Conservation (phyloP, 768 basidiomycete genomes). For the Phlebiopsis flavidoalba region DNA sequence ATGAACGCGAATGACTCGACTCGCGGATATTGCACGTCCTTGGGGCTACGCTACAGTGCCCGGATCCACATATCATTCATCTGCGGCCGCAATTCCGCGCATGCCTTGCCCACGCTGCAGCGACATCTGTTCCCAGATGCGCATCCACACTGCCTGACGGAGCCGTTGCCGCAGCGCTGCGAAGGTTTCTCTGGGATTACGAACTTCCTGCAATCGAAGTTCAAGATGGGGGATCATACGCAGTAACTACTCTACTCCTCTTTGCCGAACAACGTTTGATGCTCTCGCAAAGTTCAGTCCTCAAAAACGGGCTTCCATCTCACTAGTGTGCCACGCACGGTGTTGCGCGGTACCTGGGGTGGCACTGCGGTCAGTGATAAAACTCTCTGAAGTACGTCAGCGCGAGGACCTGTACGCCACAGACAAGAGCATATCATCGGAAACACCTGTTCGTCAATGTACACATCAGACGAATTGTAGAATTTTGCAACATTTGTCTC, state of each 20-base stretch:
- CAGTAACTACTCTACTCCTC: neutral
- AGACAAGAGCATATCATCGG: neutral
- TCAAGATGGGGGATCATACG: neutral
- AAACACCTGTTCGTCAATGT: neutral
- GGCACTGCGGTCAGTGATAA: neutral
- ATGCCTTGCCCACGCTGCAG: neutral
- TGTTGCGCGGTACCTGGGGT: neutral
- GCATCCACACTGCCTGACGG: neutral
- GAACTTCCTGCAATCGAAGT: too few relatives aligned
- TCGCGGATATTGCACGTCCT: neutral
- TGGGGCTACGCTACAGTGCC: neutral
- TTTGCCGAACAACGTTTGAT: neutral
- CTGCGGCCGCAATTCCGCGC: neutral
- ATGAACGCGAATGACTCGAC: neutral
- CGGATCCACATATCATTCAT: neutral
- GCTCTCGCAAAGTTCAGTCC: neutral
- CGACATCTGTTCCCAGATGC: neutral
- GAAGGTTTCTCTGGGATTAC: too few relatives aligned
- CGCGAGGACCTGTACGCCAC: neutral
- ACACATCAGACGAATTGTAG: neutral
- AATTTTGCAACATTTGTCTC: neutral
- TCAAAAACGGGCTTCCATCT: neutral
- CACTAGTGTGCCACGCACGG: neutral
- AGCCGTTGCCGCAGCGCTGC: neutral
- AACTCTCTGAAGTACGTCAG: neutral